Conservation (phyloP, 306 rosid genomes). For the Acmispon strigosus region DNA sequence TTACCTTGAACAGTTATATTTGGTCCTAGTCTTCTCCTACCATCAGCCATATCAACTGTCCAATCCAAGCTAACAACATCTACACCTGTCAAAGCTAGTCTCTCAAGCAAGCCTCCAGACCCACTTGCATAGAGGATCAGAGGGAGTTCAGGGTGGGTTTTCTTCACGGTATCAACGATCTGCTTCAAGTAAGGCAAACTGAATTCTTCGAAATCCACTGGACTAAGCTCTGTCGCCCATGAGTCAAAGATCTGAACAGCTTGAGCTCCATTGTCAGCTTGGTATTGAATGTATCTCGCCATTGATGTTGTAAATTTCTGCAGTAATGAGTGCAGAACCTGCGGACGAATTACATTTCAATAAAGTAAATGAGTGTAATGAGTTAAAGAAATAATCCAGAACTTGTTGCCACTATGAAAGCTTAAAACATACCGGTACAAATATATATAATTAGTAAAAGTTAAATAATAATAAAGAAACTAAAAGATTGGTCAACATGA, state of each 20-base stretch:
- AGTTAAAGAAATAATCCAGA: background rate
- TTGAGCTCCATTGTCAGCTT: conserved; percentile 95
- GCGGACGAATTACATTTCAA: conserved; percentile 21
- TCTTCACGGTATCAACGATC: conserved; percentile 71
- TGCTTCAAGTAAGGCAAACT: conserved; percentile 92
- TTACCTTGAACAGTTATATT: conserved; percentile 91
- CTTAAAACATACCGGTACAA: background rate
- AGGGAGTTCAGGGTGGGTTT: conserved; percentile 81
- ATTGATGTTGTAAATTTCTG: conserved; percentile 79
- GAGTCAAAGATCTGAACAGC: conserved; percentile 95
- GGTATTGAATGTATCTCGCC: conserved; percentile 79
- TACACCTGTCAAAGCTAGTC: conserved; percentile 79
- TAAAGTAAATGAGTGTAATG: background rate
- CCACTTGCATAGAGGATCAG: conserved; percentile 95
- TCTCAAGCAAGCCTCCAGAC: conserved; percentile 92
- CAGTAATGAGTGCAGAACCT: conserved; percentile 84
- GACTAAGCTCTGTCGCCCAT: conserved; percentile 97
- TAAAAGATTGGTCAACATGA: background rate
- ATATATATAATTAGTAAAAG: background rate
- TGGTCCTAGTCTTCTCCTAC: conserved; percentile 74
- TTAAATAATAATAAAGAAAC: background rate
- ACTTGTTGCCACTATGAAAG: background rate
- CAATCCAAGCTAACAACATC: conserved; percentile 97
- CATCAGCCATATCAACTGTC: conserved; percentile 98
- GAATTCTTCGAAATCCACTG: conserved; percentile 90